Percentiles rank a stretch among this genome's conserved stretches.
phyloP scores from a whole-genome alignment of 2,329 filamentous ascomycete species.

The Beauveria scarabaeidicola region DNA sequence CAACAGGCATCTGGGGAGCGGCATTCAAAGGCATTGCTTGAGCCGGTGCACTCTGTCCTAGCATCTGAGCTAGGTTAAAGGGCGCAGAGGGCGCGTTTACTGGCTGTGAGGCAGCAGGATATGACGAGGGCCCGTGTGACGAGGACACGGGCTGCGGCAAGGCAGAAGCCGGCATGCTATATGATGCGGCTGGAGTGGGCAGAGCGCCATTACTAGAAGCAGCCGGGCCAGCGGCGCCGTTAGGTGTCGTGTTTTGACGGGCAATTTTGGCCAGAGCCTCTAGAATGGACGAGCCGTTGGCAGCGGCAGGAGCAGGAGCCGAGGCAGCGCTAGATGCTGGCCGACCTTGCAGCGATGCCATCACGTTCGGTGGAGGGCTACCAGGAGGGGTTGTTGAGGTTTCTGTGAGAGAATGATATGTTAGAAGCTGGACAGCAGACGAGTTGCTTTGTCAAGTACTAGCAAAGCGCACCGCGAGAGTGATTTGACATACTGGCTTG shows the following conservation, averaged over 20 bases:
- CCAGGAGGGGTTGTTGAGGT: conserved; percentile 64
- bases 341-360: conserved; percentile 28
- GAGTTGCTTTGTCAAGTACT: not conserved
- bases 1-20: conserved; percentile 26
- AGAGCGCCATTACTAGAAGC: conserved; percentile 31
- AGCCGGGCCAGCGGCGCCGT: conserved; percentile 32
- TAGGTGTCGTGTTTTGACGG: conserved; percentile 47
- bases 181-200: conserved; percentile 36
- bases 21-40: conserved; percentile 19
- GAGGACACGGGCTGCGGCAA: conserved; percentile 25
- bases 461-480: not conserved
- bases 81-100: conserved; percentile 49
- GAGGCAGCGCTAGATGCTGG: conserved; percentile 12
- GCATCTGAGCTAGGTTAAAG: conserved; percentile 28
- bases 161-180: conserved; percentile 26
- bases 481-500: conserved; percentile 42
- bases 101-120: conserved; percentile 42
- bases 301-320: conserved; percentile 30
- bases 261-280: conserved; percentile 75
- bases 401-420: conserved; percentile 38
- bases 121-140: conserved; percentile 25
- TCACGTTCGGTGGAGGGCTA: conserved; percentile 43
- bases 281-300: conserved; percentile 54
- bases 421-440: conserved; percentile 25
- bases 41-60: conserved; percentile 26